Conservation (phyloP, 257 asterid genomes). For the Fraxinus americana region DNA sequence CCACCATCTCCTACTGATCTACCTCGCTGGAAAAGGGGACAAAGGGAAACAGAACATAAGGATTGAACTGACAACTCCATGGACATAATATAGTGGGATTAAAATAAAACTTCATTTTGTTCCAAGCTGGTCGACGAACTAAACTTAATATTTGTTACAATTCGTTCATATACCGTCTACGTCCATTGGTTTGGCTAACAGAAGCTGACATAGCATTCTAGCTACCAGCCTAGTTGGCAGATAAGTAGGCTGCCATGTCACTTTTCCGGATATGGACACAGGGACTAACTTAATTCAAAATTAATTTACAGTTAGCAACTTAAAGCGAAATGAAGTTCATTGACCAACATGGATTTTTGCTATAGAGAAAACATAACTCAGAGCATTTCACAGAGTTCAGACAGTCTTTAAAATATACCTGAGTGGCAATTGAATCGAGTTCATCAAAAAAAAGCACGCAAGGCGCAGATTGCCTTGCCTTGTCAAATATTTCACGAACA, state of each 20-base stretch:
- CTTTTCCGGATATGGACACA: background rate
- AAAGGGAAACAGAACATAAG: background rate
- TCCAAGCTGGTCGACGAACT: background rate
- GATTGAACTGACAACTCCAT: background rate
- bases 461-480: slow-evolving; percentile 51
- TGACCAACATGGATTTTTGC: background rate
- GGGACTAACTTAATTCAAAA: no score
- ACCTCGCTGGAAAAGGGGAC: slow-evolving; percentile 32
- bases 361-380: background rate
- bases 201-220: background rate
- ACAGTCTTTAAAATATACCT: slow-evolving; percentile 26
- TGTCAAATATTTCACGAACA: slow-evolving; percentile 51
- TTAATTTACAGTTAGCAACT: background rate
- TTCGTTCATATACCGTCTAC: background rate
- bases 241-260: background rate
- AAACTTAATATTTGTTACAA: no score
- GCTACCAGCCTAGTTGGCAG: background rate
- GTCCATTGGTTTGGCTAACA: background rate
- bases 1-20: slow-evolving; percentile 46
- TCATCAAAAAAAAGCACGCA: slow-evolving; percentile 56
- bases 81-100: background rate
- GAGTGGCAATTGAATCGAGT: slow-evolving; percentile 52
- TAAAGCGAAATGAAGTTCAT: background rate
- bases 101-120: background rate
- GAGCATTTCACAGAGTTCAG: background rate